Base-by-base conservation (phyloP, 1,139 yeast genomes). In the Saccharomyces hybrid region DNA sequence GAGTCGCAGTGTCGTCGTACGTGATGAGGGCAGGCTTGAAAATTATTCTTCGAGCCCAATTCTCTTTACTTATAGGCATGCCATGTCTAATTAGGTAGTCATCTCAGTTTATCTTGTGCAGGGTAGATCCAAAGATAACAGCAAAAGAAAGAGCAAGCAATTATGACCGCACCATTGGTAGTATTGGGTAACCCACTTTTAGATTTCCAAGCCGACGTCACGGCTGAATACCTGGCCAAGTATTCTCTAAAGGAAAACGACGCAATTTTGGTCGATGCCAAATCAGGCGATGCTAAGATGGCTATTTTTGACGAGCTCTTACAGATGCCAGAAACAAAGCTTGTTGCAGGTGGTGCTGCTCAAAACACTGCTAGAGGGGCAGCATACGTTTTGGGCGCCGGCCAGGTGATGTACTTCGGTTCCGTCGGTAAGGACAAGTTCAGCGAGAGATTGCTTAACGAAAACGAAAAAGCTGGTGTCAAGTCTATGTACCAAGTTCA, bases 361-460 rank as follows among this genome's bases (percentile, higher is more conserved):
- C 99, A 93, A 77, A 93, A 93, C 77, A 85, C 99, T 60, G 97
- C 99, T 57, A 84, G 99, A 76, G 99, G 96, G 69, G 98, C 98
- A 53, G 97, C 93, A 70, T 91, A 89, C 76, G 75, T 89, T 60
- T 79, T 95, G 56, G 96, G 98, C 57, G 74, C 78, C 50, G 73
- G 83, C 65, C 84, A 95, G 32, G 99, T 93, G 52, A 87, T 85
- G 53, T 93, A 95, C 79, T 90, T 93, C 69, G 99, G 99, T 53
- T 85, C 96, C 54, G 99, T 91, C 60, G 99, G 99, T 68, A 80
- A 87, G 64, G 99, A 93, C 74, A 80, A 85, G 65, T 93, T 85
- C 75, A 84, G 95, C 55, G 90, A 86, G 59, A 82, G 84, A 72
- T 82, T 95, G 71, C 75, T 77, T 56, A 83, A 82, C 68, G 98